phyloP scores from a whole-genome alignment of 176 grass and related monocot genomes.

The Phoenix dactylifera region DNA sequence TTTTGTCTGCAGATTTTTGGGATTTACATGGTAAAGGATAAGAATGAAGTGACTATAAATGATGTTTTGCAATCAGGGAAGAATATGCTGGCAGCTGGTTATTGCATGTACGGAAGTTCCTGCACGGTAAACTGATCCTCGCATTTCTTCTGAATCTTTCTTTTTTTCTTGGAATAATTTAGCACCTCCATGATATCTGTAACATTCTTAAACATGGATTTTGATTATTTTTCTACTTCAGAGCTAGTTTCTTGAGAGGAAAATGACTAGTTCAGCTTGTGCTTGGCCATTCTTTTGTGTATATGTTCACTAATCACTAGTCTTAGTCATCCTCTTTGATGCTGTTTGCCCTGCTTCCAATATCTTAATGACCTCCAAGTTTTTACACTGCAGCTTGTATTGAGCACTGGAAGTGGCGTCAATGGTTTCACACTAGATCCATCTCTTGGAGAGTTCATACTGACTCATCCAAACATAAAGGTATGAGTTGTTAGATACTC shows the following conservation, averaged over 20 bases:
- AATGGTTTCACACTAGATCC: slow-evolving; percentile 97
- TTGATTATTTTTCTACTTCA: no score
- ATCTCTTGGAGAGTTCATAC: slow-evolving; percentile 96
- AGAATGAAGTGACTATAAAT: slow-evolving; percentile 42
- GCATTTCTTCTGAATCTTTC: neutral
- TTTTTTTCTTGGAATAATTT: neutral
- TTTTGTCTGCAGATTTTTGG: slow-evolving; percentile 30
- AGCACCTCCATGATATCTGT: no score
- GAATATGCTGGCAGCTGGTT: slow-evolving; percentile 86
- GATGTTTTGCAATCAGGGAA: slow-evolving; percentile 87
- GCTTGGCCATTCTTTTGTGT: no score
- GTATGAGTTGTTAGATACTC: slow-evolving; percentile 15
- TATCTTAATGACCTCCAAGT: no score
- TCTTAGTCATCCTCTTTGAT: no score
- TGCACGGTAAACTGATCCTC: slow-evolving; percentile 59
- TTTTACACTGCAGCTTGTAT: slow-evolving; percentile 44
- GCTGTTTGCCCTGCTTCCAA: no score
- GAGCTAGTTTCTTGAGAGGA: no score
- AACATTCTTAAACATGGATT: no score
- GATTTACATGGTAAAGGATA: slow-evolving; percentile 74
- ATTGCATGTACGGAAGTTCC: slow-evolving; percentile 99
- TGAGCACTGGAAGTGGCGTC: slow-evolving; percentile 79
- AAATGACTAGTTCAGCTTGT: no score
- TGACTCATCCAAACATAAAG: slow-evolving; percentile 92
- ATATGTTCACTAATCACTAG: no score